Percentiles rank a stretch among this genome's conserved stretches.
phyloP scores from a whole-genome alignment of 2,329 filamentous ascomycete genomes.

The Arthroderma uncinatum region DNA sequence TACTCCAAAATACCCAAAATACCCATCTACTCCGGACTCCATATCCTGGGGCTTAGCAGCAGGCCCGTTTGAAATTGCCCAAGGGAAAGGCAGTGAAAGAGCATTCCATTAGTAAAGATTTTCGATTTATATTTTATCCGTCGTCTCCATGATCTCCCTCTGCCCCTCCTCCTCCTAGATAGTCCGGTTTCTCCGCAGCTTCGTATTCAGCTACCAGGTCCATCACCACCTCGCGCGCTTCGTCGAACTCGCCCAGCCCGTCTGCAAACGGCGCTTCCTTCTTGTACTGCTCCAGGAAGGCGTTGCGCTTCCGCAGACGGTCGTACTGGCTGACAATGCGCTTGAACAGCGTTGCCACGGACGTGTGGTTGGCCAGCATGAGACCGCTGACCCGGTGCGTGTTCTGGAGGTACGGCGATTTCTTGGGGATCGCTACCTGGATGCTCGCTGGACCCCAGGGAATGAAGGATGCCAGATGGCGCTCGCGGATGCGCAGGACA shows the following conservation, averaged over 20 bases:
- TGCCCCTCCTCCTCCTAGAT: slow-evolving; percentile 49
- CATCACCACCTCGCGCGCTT: slow-evolving; percentile 79
- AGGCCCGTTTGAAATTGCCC: not conserved
- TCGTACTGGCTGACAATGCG: slow-evolving; percentile 88
- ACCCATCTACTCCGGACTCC: not conserved
- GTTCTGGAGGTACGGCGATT: slow-evolving; percentile 90
- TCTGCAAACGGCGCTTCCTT: slow-evolving; percentile 89
- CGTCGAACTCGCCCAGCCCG: slow-evolving; percentile 87
- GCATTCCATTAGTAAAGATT: slow-evolving; percentile 1
- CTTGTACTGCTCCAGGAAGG: slow-evolving; percentile 93
- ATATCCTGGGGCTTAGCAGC: not conserved
- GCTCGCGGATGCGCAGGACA: slow-evolving; percentile 85
- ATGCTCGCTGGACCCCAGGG: slow-evolving; percentile 98
- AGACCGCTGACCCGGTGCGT: slow-evolving; percentile 88
- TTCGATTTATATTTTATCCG: slow-evolving; percentile 6
- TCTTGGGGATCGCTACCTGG: slow-evolving; percentile 91
- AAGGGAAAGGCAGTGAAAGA: not conserved
- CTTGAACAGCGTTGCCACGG: slow-evolving; percentile 92
- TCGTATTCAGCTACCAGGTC: slow-evolving; percentile 93
- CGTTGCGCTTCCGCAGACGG: slow-evolving; percentile 87
- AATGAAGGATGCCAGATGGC: slow-evolving; percentile 88
- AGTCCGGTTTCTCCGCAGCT: slow-evolving; percentile 81
- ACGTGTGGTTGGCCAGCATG: slow-evolving; percentile 97
- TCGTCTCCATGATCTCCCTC: slow-evolving; percentile 12
- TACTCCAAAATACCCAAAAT: not conserved